These are phyloP conservation scores for Cutaneotrichosporon dermatis DNA, from an alignment of 1,284 basidiomycete genomes.

Conservation along the genomic window DNA sequence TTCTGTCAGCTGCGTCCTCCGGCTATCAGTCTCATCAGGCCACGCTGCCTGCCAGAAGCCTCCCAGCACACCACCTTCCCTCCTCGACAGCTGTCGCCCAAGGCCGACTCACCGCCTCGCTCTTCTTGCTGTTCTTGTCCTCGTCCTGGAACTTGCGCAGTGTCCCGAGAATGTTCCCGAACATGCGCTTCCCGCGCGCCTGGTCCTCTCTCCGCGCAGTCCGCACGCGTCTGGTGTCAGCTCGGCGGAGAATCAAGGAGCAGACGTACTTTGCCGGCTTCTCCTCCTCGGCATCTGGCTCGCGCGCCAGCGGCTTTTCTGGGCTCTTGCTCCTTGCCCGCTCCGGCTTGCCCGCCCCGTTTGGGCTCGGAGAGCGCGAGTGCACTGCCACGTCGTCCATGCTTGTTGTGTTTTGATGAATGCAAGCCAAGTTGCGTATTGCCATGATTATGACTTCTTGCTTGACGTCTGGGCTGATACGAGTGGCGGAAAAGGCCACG, in stretches of 20 bases:
- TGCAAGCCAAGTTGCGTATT: no score
- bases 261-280: constrained; percentile 2
- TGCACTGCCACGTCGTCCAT: constrained; percentile 2
- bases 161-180: constrained; percentile 48
- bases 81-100: no score
- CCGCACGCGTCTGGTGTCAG: constrained; percentile 33
- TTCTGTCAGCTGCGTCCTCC: constrained; percentile 9
- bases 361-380: neutral
- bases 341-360: neutral
- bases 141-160: constrained; percentile 48
- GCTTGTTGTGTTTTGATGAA: neutral
- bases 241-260: neutral
- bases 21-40: no score
- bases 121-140: constrained; percentile 37
- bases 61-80: no score
- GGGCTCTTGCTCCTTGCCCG: neutral
- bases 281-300: neutral
- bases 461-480: neutral
- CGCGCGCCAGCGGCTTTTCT: neutral
- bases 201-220: constrained; percentile 38
- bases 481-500: constrained; percentile 3
- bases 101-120: constrained; percentile 38
- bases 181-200: constrained; percentile 41
- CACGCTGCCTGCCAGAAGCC: no score
- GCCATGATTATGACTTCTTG: no score